phyloP scores from a whole-genome alignment of 805 yeast species.

The Candida dendrica region DNA sequence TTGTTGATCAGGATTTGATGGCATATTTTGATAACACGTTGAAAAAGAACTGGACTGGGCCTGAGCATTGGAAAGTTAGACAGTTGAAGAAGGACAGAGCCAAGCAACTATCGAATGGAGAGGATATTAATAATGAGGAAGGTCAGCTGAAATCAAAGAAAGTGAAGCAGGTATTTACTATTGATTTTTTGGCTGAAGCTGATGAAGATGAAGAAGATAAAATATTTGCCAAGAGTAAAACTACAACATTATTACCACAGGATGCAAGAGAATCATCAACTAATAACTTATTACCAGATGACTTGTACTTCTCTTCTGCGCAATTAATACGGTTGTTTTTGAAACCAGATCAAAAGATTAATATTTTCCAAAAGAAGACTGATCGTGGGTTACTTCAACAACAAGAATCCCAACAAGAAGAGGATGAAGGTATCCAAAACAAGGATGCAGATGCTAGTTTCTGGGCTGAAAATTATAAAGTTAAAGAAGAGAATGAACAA shows the following conservation, averaged over 20 bases:
- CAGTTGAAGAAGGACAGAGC: slow-evolving; percentile 37
- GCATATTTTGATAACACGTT: slow-evolving; percentile 75
- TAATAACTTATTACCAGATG: slow-evolving; percentile 60
- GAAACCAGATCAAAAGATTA: slow-evolving; percentile 49
- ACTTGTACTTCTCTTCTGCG: slow-evolving; percentile 62
- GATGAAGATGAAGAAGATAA: slow-evolving; percentile 30
- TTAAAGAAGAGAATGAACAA: slow-evolving; percentile 28
- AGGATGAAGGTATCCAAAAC: slow-evolving; percentile 8
- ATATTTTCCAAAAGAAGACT: slow-evolving; percentile 19
- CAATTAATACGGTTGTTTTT: slow-evolving; percentile 60
- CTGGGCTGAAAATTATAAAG: slow-evolving; percentile 63
- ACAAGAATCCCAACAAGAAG: background rate
- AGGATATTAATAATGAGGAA: slow-evolving; percentile 2
- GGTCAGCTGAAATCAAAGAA: slow-evolving; percentile 16
- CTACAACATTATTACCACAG: slow-evolving; percentile 32
- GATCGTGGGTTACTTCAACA: slow-evolving; percentile 4
- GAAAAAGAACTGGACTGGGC: slow-evolving; percentile 78
- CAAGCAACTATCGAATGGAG: slow-evolving; percentile 4
- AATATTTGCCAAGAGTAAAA: slow-evolving; percentile 32
- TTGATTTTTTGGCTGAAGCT: slow-evolving; percentile 35
- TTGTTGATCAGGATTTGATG: slow-evolving; percentile 57
- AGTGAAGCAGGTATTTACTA: slow-evolving; percentile 28
- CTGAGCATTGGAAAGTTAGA: slow-evolving; percentile 85
- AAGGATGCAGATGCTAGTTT: slow-evolving; percentile 55
- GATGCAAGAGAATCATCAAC: slow-evolving; percentile 32